These are phyloP conservation scores for Vitis hybrid DNA, from an alignment of 177 flowering plant genomes.

Conservation along the genomic window DNA sequence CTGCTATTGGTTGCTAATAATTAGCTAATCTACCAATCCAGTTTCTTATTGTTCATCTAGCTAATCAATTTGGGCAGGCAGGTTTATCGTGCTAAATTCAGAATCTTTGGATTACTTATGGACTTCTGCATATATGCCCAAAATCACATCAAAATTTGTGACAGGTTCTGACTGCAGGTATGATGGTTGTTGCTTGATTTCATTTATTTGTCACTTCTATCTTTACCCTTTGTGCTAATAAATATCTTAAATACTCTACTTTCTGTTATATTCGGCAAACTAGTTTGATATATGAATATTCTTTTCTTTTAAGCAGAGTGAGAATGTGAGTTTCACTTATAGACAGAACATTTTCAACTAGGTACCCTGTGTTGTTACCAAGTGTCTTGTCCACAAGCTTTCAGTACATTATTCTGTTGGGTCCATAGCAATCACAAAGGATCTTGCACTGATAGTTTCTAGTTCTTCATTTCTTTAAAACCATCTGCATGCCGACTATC, in stretches of 20 bases:
- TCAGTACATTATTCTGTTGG: neutral
- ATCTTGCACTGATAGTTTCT: neutral
- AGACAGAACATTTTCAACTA: neutral
- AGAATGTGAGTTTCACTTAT: neutral
- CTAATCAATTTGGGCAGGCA: neutral
- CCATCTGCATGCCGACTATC: neutral
- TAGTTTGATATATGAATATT: neutral
- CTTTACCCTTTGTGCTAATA: neutral
- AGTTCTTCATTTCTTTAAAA: neutral
- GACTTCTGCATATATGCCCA: neutral
- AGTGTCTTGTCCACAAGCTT: neutral
- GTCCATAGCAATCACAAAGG: neutral
- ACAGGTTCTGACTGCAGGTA: neutral
- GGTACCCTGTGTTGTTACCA: neutral
- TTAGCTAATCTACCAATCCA: neutral
- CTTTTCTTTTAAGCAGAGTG: neutral
- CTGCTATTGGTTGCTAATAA: neutral
- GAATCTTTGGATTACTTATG: neutral
- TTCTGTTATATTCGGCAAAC: neutral
- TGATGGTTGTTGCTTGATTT: neutral
- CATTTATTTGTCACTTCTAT: neutral
- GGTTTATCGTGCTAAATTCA: neutral
- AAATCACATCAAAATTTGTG: neutral
- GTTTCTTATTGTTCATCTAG: neutral
- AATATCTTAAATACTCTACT: neutral